These are phyloP conservation scores for Gracilaria vermiculophylla DNA, from an alignment of 23 red algal species.

Conservation along the genomic window DNA sequence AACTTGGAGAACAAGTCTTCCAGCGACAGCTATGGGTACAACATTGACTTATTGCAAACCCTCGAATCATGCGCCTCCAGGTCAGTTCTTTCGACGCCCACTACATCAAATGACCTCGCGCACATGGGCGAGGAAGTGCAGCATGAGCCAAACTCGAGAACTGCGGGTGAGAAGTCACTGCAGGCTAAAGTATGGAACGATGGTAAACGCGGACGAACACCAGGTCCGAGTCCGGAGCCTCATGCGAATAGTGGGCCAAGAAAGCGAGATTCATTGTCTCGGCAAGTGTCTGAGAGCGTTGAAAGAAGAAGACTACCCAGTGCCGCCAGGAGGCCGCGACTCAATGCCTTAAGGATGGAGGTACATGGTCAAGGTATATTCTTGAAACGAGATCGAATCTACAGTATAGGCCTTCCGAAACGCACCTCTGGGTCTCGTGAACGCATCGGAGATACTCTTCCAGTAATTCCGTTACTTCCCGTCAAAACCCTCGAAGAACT, in stretches of 20 bases:
- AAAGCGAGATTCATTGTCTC: constrained; percentile 57
- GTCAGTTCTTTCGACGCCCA: background rate
- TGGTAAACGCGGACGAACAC: background rate
- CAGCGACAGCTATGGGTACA: background rate
- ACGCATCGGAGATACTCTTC: constrained; percentile 65
- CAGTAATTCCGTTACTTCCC: constrained; percentile 62
- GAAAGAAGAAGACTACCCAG: background rate
- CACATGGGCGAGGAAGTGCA: background rate
- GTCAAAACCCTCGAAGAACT: constrained; percentile 47
- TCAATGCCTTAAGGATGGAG: constrained; percentile 61
- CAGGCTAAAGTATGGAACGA: background rate
- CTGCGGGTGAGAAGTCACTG: background rate
- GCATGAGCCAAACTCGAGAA: background rate
- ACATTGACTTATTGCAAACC: background rate
- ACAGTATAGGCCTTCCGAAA: constrained; percentile 42
- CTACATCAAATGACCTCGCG: background rate
- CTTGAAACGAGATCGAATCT: constrained; percentile 65
- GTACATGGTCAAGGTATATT: constrained; percentile 69
- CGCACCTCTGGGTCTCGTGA: constrained; percentile 26
- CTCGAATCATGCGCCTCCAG: background rate
- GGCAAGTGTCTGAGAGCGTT: constrained; percentile 32
- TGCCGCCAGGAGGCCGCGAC: constrained; percentile 5
- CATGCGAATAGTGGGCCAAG: constrained; percentile 47
- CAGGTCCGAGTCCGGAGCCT: constrained; percentile 1
- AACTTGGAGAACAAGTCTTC: background rate